These are phyloP conservation scores for Gyrodon lividus DNA, from an alignment of 768 basidiomycete species.

Conservation along the genomic window DNA sequence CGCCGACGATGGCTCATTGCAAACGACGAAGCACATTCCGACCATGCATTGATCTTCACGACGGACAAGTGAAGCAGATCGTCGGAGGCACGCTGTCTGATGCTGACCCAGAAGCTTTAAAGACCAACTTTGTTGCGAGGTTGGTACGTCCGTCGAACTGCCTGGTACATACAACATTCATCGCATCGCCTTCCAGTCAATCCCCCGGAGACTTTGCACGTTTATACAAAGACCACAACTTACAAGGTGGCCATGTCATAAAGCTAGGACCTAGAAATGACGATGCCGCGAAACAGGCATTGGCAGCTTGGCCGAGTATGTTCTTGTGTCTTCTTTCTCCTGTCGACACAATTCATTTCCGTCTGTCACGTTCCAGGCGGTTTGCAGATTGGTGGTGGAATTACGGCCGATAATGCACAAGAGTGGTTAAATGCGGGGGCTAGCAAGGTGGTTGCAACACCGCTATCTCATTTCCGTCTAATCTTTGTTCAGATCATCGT, in stretches of 20 bases:
- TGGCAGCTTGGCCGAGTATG: slow-evolving; percentile 79
- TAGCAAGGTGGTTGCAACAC: slow-evolving; percentile 61
- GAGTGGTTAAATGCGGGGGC: slow-evolving; percentile 89
- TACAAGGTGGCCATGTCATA: slow-evolving; percentile 92
- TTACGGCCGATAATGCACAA: slow-evolving; percentile 74
- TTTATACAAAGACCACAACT: slow-evolving; percentile 65
- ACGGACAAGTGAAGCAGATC: slow-evolving; percentile 96
- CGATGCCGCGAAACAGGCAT: slow-evolving; percentile 79
- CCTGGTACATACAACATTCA: slow-evolving; percentile 6
- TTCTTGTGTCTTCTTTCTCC: slow-evolving; percentile 5
- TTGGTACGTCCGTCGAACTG: slow-evolving; percentile 35
- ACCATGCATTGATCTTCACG: slow-evolving; percentile 96
- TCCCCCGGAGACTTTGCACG: slow-evolving; percentile 77
- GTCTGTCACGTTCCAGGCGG: slow-evolving; percentile 45
- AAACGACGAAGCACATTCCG: slow-evolving; percentile 56
- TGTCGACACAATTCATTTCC: slow-evolving; percentile 4
- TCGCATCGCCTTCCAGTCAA: slow-evolving; percentile 45
- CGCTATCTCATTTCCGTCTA: slow-evolving; percentile 5
- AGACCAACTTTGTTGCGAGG: slow-evolving; percentile 93
- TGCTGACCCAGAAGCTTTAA: slow-evolving; percentile 52
- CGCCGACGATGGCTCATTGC: slow-evolving; percentile 18
- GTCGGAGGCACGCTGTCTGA: slow-evolving; percentile 93
- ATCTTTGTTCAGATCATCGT: slow-evolving; percentile 75
- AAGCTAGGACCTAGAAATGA: slow-evolving; percentile 93
- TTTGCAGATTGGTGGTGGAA: slow-evolving; percentile 93